Percentiles rank a stretch among this genome's conserved stretches.
These are phyloP conservation scores for Bryum argenteum DNA, from an alignment of 225 moss, liverwort and hornwort species.

Conservation along the genomic window DNA sequence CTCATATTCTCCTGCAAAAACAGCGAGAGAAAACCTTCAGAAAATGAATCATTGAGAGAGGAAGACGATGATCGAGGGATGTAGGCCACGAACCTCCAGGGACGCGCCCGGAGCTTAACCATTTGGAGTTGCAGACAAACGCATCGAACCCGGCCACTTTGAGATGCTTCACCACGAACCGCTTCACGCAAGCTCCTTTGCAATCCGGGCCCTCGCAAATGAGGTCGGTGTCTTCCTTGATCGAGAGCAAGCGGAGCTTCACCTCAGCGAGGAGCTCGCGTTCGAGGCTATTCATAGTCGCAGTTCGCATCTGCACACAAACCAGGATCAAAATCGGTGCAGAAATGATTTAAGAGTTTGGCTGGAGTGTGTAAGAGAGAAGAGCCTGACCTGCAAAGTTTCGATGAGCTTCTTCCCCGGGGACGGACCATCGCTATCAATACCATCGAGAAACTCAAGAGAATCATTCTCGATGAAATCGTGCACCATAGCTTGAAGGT, in stretches of 20 bases:
- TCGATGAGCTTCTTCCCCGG: slow-evolving; percentile 55
- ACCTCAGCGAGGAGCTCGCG: slow-evolving; percentile 65
- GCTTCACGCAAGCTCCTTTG: slow-evolving; percentile 71
- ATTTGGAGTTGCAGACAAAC: slow-evolving; percentile 67
- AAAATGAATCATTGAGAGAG: neutral
- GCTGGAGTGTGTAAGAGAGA: too few species aligned
- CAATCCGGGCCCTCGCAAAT: slow-evolving; percentile 61
- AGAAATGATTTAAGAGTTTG: too few species aligned
- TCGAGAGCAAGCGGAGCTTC: slow-evolving; percentile 49
- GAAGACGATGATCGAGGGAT: neutral
- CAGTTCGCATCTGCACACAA: slow-evolving; percentile 52
- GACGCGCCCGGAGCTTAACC: slow-evolving; percentile 62
- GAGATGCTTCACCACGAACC: slow-evolving; percentile 64
- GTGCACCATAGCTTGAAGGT: slow-evolving; percentile 87
- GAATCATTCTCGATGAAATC: slow-evolving; percentile 83
- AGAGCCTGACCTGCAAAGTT: slow-evolving; percentile 58
- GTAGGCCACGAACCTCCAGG: slow-evolving; percentile 56
- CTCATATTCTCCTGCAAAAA: slow-evolving; percentile 76
- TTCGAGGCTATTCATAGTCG: slow-evolving; percentile 48
- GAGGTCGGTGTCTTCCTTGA: slow-evolving; percentile 69
- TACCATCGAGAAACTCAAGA: slow-evolving; percentile 45
- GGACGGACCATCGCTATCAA: slow-evolving; percentile 56
- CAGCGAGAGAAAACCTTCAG: neutral
- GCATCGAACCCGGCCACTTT: slow-evolving; percentile 55
- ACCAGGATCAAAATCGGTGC: neutral